Conservation (phyloP, 805 yeast genomes). For the Candida hungchunana region DNA sequence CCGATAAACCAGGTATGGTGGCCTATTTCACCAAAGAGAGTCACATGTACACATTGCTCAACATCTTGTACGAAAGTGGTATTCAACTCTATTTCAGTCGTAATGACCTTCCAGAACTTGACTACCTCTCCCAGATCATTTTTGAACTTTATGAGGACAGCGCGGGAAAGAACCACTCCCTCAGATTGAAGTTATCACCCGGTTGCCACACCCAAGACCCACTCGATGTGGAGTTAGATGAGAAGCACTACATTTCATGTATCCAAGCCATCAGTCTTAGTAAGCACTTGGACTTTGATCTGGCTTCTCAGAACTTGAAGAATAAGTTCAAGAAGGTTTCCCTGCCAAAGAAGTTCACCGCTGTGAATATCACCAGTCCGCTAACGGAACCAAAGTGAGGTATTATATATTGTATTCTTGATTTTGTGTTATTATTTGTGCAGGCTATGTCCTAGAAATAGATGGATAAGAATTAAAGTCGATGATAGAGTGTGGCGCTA, state of each 20-base stretch:
- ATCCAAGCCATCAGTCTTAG: slow-evolving; percentile 89
- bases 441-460: too few relatives aligned
- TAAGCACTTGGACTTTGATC: slow-evolving; percentile 87
- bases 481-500: too few relatives aligned
- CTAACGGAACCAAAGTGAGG: slow-evolving; percentile 22
- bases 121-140: slow-evolving; percentile 88
- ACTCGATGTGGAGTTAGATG: slow-evolving; percentile 91
- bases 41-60: slow-evolving; percentile 89
- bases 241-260: slow-evolving; percentile 93
- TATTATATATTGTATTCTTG: too few relatives aligned
- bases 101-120: slow-evolving; percentile 94
- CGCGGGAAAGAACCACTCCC: slow-evolving; percentile 76
- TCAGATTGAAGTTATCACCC: slow-evolving; percentile 88
- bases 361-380: slow-evolving; percentile 81
- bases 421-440: too few relatives aligned
- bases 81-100: slow-evolving; percentile 94
- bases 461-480: too few relatives aligned
- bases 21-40: slow-evolving; percentile 95
- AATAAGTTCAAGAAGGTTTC: slow-evolving; percentile 82
- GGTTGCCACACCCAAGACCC: slow-evolving; percentile 99
- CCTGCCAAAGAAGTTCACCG: slow-evolving; percentile 86
- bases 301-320: slow-evolving; percentile 75
- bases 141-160: slow-evolving; percentile 90
- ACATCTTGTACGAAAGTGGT: slow-evolving; percentile 86
- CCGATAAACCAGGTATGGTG: slow-evolving; percentile 78